Evolutionary conservation across 768 basidiomycete genomes (phyloP).

Genomic region (Coprinopsis sp.): DNA sequence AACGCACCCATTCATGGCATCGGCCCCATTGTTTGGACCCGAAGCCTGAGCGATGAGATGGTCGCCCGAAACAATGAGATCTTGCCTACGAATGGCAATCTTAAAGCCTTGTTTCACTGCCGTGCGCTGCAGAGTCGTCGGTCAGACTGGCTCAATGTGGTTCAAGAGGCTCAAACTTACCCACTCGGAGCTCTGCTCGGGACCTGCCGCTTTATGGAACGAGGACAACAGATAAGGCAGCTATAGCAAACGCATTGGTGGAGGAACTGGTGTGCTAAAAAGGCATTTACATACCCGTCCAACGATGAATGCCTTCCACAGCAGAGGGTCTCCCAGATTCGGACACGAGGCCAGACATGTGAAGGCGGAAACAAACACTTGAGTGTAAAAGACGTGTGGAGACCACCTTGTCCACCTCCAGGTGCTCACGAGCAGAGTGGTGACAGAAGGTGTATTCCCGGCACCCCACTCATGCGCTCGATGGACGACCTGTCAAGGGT

Average conservation of each 20-base stretch:
- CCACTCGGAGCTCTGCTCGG: slow-evolving; percentile 56
- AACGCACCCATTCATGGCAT: slow-evolving; percentile 13
- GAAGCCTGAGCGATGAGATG: slow-evolving; percentile 33
- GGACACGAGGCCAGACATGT: slow-evolving; percentile 50
- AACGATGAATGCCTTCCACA: slow-evolving; percentile 72
- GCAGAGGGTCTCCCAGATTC: slow-evolving; percentile 26
- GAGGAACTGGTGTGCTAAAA: not conserved
- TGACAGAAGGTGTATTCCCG: slow-evolving; percentile 49
- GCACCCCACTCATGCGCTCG: slow-evolving; percentile 60
- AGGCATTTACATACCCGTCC: slow-evolving; percentile 51
- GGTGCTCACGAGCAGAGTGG: slow-evolving; percentile 49
- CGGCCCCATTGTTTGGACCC: slow-evolving; percentile 26
- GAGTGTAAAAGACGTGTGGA: slow-evolving; percentile 60
- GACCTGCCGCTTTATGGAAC: slow-evolving; percentile 53
- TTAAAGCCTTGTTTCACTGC: slow-evolving; percentile 49
- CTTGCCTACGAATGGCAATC: slow-evolving; percentile 43
- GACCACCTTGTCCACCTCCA: slow-evolving; percentile 64
- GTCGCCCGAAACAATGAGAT: slow-evolving; percentile 55
- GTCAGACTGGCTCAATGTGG: slow-evolving; percentile 3
- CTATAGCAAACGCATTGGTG: slow-evolving; percentile 30
- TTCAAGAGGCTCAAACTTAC: slow-evolving; percentile 31
- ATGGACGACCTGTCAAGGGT: slow-evolving; percentile 45
- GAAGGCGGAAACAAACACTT: slow-evolving; percentile 59
- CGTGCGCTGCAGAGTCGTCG: slow-evolving; percentile 23
- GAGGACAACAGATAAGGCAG: slow-evolving; percentile 53